These are phyloP conservation scores for Kazachstania sp. DNA, from an alignment of 1,139 yeast genomes.

Conservation along the genomic window DNA sequence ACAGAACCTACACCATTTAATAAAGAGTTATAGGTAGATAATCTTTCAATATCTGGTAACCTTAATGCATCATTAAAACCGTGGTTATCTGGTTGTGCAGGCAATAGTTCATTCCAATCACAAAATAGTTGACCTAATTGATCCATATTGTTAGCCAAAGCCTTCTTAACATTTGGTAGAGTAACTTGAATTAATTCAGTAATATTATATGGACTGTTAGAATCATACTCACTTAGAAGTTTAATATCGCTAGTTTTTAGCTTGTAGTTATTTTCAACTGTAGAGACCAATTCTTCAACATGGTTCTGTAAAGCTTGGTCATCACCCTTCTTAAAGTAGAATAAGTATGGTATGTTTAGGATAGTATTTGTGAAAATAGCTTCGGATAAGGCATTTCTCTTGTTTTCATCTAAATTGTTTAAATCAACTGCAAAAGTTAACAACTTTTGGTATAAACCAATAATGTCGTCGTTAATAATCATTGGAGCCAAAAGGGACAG, in stretches of 20 bases:
- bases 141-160: slow-evolving; percentile 34
- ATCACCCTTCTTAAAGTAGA: slow-evolving; percentile 38
- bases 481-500: slow-evolving; percentile 58
- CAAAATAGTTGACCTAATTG: slow-evolving; percentile 29
- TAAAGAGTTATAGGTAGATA: slow-evolving; percentile 31
- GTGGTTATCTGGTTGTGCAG: slow-evolving; percentile 22
- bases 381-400: slow-evolving; percentile 56
- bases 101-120: slow-evolving; percentile 23
- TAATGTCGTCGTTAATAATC: slow-evolving; percentile 44
- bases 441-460: slow-evolving; percentile 46
- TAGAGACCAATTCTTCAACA: slow-evolving; percentile 39
- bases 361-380: slow-evolving; percentile 58
- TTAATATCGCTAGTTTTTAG: slow-evolving; percentile 16
- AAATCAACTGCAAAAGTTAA: slow-evolving; percentile 49
- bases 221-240: slow-evolving; percentile 23
- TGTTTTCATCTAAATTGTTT: slow-evolving; percentile 35
- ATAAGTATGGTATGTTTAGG: slow-evolving; percentile 60
- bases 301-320: slow-evolving; percentile 33
- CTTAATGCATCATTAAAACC: slow-evolving; percentile 28
- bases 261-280: slow-evolving; percentile 33
- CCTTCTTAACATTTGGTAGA: slow-evolving; percentile 44
- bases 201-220: slow-evolving; percentile 47
- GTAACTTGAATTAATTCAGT: slow-evolving; percentile 45
- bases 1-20: slow-evolving; percentile 36
- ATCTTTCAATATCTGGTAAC: slow-evolving; percentile 37